Conservation (phyloP, 2,329 filamentous ascomycete species). For the Bipolaris gigantea region DNA sequence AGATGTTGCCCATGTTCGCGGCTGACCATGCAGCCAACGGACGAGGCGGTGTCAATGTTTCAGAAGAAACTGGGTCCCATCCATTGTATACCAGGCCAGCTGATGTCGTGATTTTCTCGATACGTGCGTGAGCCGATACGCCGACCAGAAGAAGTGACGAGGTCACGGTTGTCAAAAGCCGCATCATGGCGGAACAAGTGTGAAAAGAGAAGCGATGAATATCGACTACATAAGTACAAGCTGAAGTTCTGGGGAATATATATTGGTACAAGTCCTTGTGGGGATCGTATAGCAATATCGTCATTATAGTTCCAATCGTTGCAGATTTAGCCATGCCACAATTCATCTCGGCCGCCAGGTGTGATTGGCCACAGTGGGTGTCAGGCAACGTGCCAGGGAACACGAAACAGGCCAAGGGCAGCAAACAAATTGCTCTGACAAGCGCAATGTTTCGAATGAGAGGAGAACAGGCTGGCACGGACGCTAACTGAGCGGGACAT, state of each 20-base stretch:
- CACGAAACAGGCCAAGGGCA: background rate
- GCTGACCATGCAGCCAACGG: conserved; percentile 28
- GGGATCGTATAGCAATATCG: background rate
- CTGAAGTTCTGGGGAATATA: background rate
- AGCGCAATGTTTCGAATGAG: background rate
- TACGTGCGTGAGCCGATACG: conserved; percentile 22
- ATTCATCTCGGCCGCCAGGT: background rate
- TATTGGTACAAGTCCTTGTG: background rate
- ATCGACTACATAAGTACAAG: background rate
- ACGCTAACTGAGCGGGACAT: background rate
- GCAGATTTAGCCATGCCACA: background rate
- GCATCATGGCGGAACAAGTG: background rate
- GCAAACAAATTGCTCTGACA: background rate
- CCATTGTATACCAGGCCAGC: conserved; percentile 22
- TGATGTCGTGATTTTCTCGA: conserved; percentile 28
- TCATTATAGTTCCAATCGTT: background rate
- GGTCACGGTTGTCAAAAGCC: background rate
- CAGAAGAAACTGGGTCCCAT: conserved; percentile 26
- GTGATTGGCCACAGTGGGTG: background rate
- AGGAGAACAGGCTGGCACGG: background rate
- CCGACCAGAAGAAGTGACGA: background rate
- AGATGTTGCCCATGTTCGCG: conserved; percentile 31
- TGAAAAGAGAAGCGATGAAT: background rate
- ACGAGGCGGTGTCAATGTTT: conserved; percentile 2
- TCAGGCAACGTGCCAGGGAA: background rate